A percentile compares a stretch with the other conserved stretches of the same genome.
Conservation (phyloP, 495 filamentous ascomycete genomes). For the Opeltia flavorubescens region DNA sequence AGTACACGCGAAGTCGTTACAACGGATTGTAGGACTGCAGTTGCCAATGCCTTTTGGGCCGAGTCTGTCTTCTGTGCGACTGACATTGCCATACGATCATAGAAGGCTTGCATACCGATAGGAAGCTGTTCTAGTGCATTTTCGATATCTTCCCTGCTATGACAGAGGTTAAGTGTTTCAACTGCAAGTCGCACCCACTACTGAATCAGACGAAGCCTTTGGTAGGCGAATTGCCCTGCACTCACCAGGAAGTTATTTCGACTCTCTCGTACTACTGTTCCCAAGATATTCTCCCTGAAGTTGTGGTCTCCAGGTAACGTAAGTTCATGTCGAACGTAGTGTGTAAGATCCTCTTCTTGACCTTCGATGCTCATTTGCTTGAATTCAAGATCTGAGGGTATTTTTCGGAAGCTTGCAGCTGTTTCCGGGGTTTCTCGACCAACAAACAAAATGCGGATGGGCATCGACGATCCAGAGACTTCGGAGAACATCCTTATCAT, state of each 20-base stretch:
- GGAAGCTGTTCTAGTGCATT: slow-evolving; percentile 24
- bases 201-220: too few relatives aligned
- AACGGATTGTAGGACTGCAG: slow-evolving; percentile 18
- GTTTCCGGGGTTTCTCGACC: slow-evolving; percentile 16
- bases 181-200: slow-evolving; percentile 23
- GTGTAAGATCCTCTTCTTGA: too few relatives aligned
- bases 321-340: too few relatives aligned
- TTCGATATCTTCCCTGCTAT: slow-evolving; percentile 17
- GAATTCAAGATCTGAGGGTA: too few relatives aligned
- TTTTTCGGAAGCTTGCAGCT: too few relatives aligned
- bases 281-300: too few relatives aligned
- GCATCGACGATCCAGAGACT: slow-evolving; percentile 4
- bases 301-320: too few relatives aligned
- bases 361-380: too few relatives aligned
- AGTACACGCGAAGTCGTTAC: slow-evolving; percentile 20
- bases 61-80: slow-evolving; percentile 10
- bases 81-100: slow-evolving; percentile 22
- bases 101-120: slow-evolving; percentile 26
- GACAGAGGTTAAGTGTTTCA: slow-evolving; percentile 20
- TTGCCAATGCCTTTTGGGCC: slow-evolving; percentile 16
- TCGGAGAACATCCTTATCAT: slow-evolving; percentile 11
- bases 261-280: neutral
- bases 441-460: slow-evolving; percentile 14
- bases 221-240: too few relatives aligned
- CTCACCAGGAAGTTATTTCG: slow-evolving; percentile 14